Evolutionary conservation across 768 basidiomycete genomes (phyloP), one percentile per base, ranked within the genome.

Genomic region (Naganishia kalamii): DNA sequence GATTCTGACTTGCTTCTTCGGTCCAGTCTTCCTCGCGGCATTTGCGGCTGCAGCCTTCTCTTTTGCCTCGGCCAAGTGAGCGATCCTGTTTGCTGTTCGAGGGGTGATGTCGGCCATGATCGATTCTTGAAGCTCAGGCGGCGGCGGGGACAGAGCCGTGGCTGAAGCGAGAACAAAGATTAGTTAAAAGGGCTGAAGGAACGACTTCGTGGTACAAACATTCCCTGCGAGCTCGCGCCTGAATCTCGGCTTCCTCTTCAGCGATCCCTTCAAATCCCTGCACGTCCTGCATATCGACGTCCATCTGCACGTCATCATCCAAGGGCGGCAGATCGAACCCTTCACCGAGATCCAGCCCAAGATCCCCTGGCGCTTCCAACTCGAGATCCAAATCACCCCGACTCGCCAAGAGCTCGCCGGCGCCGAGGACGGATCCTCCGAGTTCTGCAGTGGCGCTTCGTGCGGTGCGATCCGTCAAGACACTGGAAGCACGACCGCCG

Each of bases 71-170:
- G 72, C 74, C 27, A 74, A 63, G 6, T 71, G 62, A 6, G 74
- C 68, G 21, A 76, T 69, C 21, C 66, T 75, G n/a, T 74, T 82
- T 11, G 81, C 82, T 17, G 83, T 83, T 4, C 81, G 81, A 4
- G 84, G 82, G 7, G 83, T 81, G 27, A 77, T 63, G 21, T 75
- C 65, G 21, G 52, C 52, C 65, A 62, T 66, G 50, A 48, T 69
- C 63, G 52, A 46, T 2, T 61, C 65, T 2, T 54, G 66, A 17
- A 68, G 65, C 41, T 81, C 78, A 7, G 84, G 83, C 13, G 87
- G 86, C 1, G 88, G 88, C 27, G 91, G 90, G 1, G 91, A 92
- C 29, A 81, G 79, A 6, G 90, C 90, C 47, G 84, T 82, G 63
- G 88, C 87, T 30, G 85, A 86, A 46, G 88, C 82, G 12, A 87